These are phyloP conservation scores for Edaphochlamys debaryana DNA, from an alignment of 139 green algal genomes.

Conservation along the genomic window DNA sequence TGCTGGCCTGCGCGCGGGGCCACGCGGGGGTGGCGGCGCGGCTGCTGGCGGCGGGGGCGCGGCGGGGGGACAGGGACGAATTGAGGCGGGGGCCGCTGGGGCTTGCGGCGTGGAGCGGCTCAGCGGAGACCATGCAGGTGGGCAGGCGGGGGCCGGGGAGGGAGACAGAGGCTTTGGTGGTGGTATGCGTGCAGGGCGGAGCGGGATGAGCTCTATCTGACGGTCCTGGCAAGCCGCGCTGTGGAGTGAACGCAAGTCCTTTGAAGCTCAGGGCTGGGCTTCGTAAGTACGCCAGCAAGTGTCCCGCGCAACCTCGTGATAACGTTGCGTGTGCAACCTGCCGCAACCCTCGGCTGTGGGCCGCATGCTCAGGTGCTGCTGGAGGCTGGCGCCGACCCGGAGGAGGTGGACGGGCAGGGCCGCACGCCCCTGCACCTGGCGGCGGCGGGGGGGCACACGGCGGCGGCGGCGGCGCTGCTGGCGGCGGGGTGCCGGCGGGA, in stretches of 20 bases:
- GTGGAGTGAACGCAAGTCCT: no score
- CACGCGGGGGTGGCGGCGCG: neutral
- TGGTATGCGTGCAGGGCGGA: no score
- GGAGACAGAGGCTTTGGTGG: no score
- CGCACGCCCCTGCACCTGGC: neutral
- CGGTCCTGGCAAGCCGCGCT: no score
- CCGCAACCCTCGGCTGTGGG: no score
- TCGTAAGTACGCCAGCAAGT: no score
- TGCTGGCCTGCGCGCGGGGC: neutral
- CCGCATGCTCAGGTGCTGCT: neutral
- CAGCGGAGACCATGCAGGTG: neutral
- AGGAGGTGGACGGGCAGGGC: neutral
- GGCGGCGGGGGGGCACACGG: neutral
- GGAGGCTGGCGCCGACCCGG: neutral
- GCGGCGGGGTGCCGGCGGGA: neutral
- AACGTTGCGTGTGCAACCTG: no score
- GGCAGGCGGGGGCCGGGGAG: neutral
- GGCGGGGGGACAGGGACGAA: neutral
- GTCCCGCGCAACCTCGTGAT: neutral
- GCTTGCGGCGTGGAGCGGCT: neutral
- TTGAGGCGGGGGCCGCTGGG: neutral
- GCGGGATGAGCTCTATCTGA: no score
- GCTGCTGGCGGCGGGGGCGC: neutral
- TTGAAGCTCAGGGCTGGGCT: no score
- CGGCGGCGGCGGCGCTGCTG: neutral